Base-by-base conservation (phyloP, 306 rosid species). In the Boehmeria nivea region DNA sequence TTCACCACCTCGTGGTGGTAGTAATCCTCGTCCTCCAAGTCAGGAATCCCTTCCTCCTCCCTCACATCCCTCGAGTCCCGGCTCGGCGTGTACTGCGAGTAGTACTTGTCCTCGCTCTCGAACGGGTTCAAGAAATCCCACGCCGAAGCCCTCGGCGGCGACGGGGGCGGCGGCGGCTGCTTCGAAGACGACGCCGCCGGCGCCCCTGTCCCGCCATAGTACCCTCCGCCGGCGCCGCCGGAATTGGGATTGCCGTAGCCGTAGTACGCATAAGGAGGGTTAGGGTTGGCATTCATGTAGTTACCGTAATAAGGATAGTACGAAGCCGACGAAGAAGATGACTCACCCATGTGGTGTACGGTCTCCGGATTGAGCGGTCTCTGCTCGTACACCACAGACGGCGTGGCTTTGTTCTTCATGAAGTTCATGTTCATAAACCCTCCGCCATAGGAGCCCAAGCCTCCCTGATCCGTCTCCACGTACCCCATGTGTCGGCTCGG, bases 11-110 rank as follows among this genome's bases (percentile, higher is more conserved):
- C 94, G 33, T 68, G 71, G 27, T 66, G 79, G 68, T 66, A 76
- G 61, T 40, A 40, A 40, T 65, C 80, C 67, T 79, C 99, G 10
- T 93, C 96, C 63, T 93, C 99, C 86, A 93, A 81, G 44, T 83
- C 99, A 6, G 99, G 99, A 61, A 93, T 93, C 18, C 96, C 99
- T 68, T 93, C 99, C 24, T 79, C 99, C 37, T 93, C 96, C 40
- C 96, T 73, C 11, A 93, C 76, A 36, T 82, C 96, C 71, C 60
- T 88, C 2, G 83, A 93, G 53, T 88, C 82, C 63, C 86, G 69
- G 72, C 94, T 81, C 19, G 96, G 94, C 0, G 95, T 73, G 65
- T 77, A 69, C 1, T 77, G 77, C 46, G 72, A 28, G 67, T 78
- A 73, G 71, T 65, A 79, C 61, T 65, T 76, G 0, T 85, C 80